These are phyloP conservation scores for Ilyonectria robusta DNA, from an alignment of 2,329 filamentous ascomycete genomes.

Conservation along the genomic window DNA sequence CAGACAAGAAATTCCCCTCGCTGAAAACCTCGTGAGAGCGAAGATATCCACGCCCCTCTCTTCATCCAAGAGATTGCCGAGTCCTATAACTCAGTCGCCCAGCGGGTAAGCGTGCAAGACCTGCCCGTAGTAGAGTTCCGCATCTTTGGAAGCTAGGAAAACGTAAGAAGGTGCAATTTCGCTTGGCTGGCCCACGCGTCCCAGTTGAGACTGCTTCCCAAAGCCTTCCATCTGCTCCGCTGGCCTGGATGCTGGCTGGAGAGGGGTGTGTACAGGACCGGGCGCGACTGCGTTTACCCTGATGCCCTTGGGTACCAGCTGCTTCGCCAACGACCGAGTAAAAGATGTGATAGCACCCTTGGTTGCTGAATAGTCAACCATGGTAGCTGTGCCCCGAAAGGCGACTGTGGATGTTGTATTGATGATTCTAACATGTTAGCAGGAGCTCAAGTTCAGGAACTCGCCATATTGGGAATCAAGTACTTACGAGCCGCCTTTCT, in stretches of 20 bases:
- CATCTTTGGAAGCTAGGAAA: slow-evolving; percentile 58
- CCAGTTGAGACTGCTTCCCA: slow-evolving; percentile 54
- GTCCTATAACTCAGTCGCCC: slow-evolving; percentile 50
- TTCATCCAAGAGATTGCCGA: not conserved
- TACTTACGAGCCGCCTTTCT: slow-evolving; percentile 60
- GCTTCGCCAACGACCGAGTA: slow-evolving; percentile 65
- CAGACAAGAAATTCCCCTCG: no score
- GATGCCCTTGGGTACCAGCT: slow-evolving; percentile 70
- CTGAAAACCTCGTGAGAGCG: no score
- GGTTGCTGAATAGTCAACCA: slow-evolving; percentile 70
- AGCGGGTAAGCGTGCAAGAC: slow-evolving; percentile 57
- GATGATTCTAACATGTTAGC: slow-evolving; percentile 61
- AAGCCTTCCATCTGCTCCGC: slow-evolving; percentile 62
- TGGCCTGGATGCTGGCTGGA: slow-evolving; percentile 59
- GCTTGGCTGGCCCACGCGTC: slow-evolving; percentile 59
- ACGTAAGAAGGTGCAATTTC: slow-evolving; percentile 60
- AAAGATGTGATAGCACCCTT: slow-evolving; percentile 72
- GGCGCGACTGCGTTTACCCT: slow-evolving; percentile 65
- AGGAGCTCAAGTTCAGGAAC: not conserved
- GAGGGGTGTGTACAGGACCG: slow-evolving; percentile 60
- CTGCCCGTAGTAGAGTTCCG: slow-evolving; percentile 57
- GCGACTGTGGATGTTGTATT: slow-evolving; percentile 69
- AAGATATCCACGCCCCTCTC: no score
- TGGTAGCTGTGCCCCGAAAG: slow-evolving; percentile 64
- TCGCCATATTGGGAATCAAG: not conserved